Evolutionary conservation across 495 filamentous ascomycete genomes (phyloP).

Genomic region (Neurospora africana): DNA sequence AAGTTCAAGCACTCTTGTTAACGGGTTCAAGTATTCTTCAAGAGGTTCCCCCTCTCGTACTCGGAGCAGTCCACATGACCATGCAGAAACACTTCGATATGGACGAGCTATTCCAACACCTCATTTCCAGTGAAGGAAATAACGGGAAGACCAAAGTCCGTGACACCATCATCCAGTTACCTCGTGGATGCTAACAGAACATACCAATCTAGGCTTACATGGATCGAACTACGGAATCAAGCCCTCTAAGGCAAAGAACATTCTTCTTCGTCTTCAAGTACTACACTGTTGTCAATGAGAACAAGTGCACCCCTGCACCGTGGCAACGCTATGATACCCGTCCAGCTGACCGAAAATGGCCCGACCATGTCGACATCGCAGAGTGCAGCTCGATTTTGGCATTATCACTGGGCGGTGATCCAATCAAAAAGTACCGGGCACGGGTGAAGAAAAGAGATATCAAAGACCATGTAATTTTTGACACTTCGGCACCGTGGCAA

Average conservation of each 20-base stretch:
- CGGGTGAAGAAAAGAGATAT: slow-evolving; percentile 19
- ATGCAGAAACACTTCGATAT: slow-evolving; percentile 40
- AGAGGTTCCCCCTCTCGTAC: slow-evolving; percentile 41
- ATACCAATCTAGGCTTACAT: slow-evolving; percentile 17
- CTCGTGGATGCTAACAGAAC: not conserved
- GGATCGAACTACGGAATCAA: slow-evolving; percentile 28
- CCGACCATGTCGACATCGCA: slow-evolving; percentile 38
- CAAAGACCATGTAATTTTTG: slow-evolving; percentile 32
- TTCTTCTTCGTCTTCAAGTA: slow-evolving; percentile 49
- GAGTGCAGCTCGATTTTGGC: slow-evolving; percentile 41
- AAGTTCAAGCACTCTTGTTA: not conserved
- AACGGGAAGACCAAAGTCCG: slow-evolving; percentile 21
- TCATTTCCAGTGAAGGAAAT: slow-evolving; percentile 24
- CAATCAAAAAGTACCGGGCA: slow-evolving; percentile 23
- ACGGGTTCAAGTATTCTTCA: slow-evolving; percentile 25
- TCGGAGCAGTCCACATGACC: slow-evolving; percentile 40
- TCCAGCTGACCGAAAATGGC: slow-evolving; percentile 26
- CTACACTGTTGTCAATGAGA: slow-evolving; percentile 37
- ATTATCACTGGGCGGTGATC: slow-evolving; percentile 33
- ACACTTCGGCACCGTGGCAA: slow-evolving; percentile 42
- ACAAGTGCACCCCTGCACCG: slow-evolving; percentile 28
- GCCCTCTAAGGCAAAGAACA: slow-evolving; percentile 27
- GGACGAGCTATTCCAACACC: slow-evolving; percentile 37
- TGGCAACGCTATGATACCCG: slow-evolving; percentile 35
- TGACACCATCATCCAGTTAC: not conserved